Evolutionary conservation across 805 yeast species (phyloP).

Genomic region (Scheffersomyces coipomensis): DNA sequence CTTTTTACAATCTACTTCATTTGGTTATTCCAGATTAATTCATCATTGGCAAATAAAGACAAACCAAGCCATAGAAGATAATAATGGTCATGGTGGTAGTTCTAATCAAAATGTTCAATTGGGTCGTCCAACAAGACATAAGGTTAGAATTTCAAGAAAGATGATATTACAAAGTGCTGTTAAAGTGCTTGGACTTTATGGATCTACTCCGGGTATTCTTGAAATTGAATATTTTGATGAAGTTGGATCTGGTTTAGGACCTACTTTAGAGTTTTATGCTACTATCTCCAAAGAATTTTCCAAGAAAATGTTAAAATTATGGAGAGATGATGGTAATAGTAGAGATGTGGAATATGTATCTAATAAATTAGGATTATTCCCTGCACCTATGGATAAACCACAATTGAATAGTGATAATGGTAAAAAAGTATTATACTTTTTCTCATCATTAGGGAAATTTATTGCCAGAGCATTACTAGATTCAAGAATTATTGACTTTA

Average conservation of each 20-base stretch:
- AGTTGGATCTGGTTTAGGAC: slow-evolving; percentile 96
- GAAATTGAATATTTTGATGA: slow-evolving; percentile 89
- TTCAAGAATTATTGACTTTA: slow-evolving; percentile 82
- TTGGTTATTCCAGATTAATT: slow-evolving; percentile 82
- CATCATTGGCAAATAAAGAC: slow-evolving; percentile 67
- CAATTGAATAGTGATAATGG: slow-evolving; percentile 30
- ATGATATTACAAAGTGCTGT: slow-evolving; percentile 73
- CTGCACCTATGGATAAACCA: slow-evolving; percentile 51
- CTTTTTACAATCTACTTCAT: slow-evolving; percentile 83
- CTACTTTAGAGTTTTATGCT: slow-evolving; percentile 91
- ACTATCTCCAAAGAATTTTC: slow-evolving; percentile 74
- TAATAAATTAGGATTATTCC: slow-evolving; percentile 63
- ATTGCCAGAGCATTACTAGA: slow-evolving; percentile 86
- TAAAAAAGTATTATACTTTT: slow-evolving; percentile 47
- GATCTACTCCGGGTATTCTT: slow-evolving; percentile 73
- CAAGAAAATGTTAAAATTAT: slow-evolving; percentile 53
- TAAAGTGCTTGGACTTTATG: slow-evolving; percentile 73
- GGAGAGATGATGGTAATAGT: slow-evolving; percentile 51
- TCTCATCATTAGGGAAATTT: slow-evolving; percentile 73
- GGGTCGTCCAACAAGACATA: slow-evolving; percentile 78
- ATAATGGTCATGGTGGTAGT: slow-evolving; percentile 9
- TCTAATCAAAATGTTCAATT: slow-evolving; percentile 32
- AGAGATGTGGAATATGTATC: slow-evolving; percentile 34
- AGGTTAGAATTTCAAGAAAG: slow-evolving; percentile 72
- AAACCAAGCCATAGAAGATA: slow-evolving; percentile 36